Percentiles rank a stretch among this genome's conserved stretches.
Evolutionary conservation across 2,329 filamentous ascomycete genomes (phyloP).

Genomic region (Pestalotiopsis sp.): DNA sequence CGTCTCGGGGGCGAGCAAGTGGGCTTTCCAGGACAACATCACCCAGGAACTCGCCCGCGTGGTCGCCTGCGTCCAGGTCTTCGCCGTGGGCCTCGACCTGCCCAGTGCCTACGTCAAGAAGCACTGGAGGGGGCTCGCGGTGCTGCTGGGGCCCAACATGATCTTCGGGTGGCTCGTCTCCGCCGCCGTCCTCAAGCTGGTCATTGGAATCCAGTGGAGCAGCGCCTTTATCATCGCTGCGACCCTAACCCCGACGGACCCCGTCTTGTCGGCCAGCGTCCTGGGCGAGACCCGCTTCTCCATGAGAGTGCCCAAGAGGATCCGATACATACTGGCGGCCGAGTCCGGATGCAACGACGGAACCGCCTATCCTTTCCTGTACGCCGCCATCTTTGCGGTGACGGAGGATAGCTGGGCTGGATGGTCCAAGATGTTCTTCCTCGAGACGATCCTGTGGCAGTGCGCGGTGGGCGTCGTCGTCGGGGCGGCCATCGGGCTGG

Average conservation of each 20-base stretch:
- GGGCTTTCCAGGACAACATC: constrained; percentile 2
- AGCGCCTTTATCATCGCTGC: constrained; percentile 60
- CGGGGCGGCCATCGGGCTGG: constrained; percentile 53
- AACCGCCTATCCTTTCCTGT: constrained; percentile 63
- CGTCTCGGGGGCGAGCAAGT: not conserved
- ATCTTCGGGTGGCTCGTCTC: constrained; percentile 64
- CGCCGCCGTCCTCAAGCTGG: constrained; percentile 55
- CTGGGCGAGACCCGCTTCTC: constrained; percentile 67
- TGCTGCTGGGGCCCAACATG: constrained; percentile 63
- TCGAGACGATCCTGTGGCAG: constrained; percentile 37
- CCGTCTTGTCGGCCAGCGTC: constrained; percentile 58
- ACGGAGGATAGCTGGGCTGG: not conserved
- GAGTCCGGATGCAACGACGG: constrained; percentile 66
- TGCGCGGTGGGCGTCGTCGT: constrained; percentile 57
- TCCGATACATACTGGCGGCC: constrained; percentile 64
- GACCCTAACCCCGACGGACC: constrained; percentile 64
- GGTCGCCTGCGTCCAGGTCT: constrained; percentile 48
- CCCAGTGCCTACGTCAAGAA: constrained; percentile 56
- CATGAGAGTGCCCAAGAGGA: constrained; percentile 58
- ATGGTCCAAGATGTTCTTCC: constrained; percentile 4
- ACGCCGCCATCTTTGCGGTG: constrained; percentile 57
- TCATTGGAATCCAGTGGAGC: constrained; percentile 57
- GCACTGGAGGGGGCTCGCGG: constrained; percentile 54
- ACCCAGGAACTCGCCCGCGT: not conserved
- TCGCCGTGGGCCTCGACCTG: constrained; percentile 65